Evolutionary conservation across 257 asterid species (phyloP).

Genomic region (Anisodus acutangulus): DNA sequence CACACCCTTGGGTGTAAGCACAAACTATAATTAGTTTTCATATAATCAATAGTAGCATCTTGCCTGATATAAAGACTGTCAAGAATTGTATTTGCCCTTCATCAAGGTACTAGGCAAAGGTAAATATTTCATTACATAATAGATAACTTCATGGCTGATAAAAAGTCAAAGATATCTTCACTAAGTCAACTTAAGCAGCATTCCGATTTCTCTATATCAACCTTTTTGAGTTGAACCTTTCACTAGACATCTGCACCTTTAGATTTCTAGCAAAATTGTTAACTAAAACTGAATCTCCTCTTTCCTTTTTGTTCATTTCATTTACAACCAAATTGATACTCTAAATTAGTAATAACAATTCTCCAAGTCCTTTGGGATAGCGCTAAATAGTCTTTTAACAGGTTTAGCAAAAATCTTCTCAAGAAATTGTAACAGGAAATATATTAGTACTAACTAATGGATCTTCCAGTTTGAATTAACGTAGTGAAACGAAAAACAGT

Average conservation of each 20-base stretch:
- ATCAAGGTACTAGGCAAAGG: background rate
- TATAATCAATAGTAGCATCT: background rate
- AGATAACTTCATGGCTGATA: background rate
- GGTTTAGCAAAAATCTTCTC: background rate
- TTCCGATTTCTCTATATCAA: background rate
- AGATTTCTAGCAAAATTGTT: background rate
- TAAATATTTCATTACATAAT: background rate
- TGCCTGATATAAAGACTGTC: background rate
- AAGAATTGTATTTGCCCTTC: background rate
- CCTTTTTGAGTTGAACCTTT: background rate
- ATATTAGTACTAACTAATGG: background rate
- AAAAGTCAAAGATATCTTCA: background rate
- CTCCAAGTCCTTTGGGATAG: background rate
- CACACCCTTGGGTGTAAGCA: no score
- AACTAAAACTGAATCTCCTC: background rate
- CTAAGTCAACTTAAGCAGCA: background rate
- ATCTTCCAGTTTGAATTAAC: background rate
- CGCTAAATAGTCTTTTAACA: background rate
- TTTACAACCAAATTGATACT: background rate
- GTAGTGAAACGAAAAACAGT: background rate
- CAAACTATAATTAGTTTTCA: background rate
- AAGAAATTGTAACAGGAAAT: background rate
- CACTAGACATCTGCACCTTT: background rate
- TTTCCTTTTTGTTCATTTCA: background rate
- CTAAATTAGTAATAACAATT: background rate